Conservation (phyloP, 352 stramenopile species). For the Aphanomyces euteiches region DNA sequence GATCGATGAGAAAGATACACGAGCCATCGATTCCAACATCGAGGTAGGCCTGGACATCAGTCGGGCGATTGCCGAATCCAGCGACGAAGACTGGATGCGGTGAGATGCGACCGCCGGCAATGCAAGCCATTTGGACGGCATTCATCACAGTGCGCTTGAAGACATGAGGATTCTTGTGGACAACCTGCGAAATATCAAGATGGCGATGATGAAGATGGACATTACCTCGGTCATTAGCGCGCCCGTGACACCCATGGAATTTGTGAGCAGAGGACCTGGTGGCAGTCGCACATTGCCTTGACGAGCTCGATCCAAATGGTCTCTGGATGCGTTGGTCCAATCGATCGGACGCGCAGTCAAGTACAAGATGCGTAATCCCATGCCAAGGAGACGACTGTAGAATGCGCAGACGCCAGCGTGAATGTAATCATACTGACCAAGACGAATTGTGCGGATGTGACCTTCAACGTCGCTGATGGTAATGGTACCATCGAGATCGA, state of each 20-base stretch:
- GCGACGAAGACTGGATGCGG: constrained; percentile 80
- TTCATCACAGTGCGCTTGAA: constrained; percentile 83
- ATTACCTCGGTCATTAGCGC: constrained; percentile 63
- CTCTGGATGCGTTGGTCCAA: constrained; percentile 65
- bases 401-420: constrained; percentile 75
- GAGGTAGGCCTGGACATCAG: constrained; percentile 74
- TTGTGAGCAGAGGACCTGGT: constrained; percentile 72
- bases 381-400: constrained; percentile 72
- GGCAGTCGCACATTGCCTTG: constrained; percentile 59
- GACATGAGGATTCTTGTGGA: constrained; percentile 80
- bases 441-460: constrained; percentile 76
- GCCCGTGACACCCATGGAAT: constrained; percentile 70
- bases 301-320: constrained; percentile 67
- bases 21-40: constrained; percentile 64
- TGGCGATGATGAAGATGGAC: neutral
- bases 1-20: constrained; percentile 78
- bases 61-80: constrained; percentile 82
- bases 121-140: constrained; percentile 74
- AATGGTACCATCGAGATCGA: constrained; percentile 77
- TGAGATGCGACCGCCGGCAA: constrained; percentile 62
- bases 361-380: constrained; percentile 74
- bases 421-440: constrained; percentile 80
- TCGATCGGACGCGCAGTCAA: constrained; percentile 74
- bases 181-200: constrained; percentile 19
- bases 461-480: constrained; percentile 83